phyloP scores from a whole-genome alignment of 257 asterid species.

The Nicotiana otophora region DNA sequence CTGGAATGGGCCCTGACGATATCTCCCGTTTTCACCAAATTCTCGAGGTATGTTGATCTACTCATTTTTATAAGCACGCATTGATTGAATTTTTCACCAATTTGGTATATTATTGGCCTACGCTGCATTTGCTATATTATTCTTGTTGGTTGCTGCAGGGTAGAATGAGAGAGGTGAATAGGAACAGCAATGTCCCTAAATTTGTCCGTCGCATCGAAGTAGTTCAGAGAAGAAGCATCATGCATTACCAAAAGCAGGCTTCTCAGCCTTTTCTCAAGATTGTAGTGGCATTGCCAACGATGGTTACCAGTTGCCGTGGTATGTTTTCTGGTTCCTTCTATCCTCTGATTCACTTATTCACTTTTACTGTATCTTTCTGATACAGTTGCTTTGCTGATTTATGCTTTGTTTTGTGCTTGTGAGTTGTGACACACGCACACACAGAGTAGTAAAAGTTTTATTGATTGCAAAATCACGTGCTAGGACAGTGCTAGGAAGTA shows the following conservation, averaged over 20 bases:
- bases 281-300: slow-evolving; percentile 93
- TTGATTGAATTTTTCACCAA: not conserved
- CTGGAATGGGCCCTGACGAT: slow-evolving; percentile 98
- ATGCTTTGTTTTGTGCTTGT: slow-evolving; percentile 4
- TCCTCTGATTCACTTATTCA: not conserved
- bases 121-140: not conserved
- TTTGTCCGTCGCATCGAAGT: slow-evolving; percentile 75
- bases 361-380: not conserved
- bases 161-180: slow-evolving; percentile 74
- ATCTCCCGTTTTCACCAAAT: slow-evolving; percentile 78
- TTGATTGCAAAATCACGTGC: not conserved
- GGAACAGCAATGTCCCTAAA: slow-evolving; percentile 61
- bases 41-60: slow-evolving; percentile 60
- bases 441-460: not conserved
- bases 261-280: slow-evolving; percentile 84
- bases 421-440: not conserved
- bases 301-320: slow-evolving; percentile 98
- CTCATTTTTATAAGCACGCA: not conserved
- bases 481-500: not conserved
- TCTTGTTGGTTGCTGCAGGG: slow-evolving; percentile 38
- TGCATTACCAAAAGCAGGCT: slow-evolving; percentile 80
- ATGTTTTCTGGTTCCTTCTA: slow-evolving; percentile 17
- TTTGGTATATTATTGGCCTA: slow-evolving; percentile 11
- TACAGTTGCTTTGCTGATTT: not conserved
- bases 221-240: slow-evolving; percentile 81